Conservation (phyloP, 192 early-diverging fungal genomes). For the Chytriomyces sp. region DNA sequence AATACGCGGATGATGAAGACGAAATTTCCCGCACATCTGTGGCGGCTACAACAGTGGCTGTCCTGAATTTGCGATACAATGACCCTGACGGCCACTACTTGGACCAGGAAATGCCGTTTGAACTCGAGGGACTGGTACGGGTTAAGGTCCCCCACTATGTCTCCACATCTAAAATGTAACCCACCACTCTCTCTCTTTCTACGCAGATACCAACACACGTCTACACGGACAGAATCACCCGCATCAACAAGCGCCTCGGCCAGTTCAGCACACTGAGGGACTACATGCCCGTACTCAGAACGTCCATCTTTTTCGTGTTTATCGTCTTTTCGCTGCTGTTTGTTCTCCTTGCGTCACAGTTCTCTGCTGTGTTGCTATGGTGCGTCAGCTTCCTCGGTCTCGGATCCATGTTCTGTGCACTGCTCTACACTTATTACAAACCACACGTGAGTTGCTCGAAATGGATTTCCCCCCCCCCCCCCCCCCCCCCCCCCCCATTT, state of each 20-base stretch:
- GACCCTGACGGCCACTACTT: not conserved
- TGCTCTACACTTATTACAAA: conserved; percentile 16
- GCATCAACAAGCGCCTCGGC: conserved; percentile 12
- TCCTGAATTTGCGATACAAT: conserved; percentile 10
- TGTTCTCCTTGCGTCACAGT: conserved; percentile 9
- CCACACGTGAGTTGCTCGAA: conserved; percentile 13
- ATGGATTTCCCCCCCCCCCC: too few species aligned
- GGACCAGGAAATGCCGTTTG: conserved; percentile 19
- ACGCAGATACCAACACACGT: conserved; percentile 11
- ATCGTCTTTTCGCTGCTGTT: conserved; percentile 16
- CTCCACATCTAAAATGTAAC: too few species aligned
- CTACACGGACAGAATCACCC: conserved; percentile 3
- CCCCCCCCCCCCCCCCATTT: not conserved
- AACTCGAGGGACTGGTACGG: conserved; percentile 27
- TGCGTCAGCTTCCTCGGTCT: conserved; percentile 5
- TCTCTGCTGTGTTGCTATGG: conserved; percentile 25
- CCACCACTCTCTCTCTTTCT: too few species aligned
- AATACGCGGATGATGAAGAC: not conserved
- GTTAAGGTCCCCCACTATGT: not conserved
- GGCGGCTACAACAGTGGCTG: conserved; percentile 2
- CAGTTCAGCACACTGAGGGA: conserved; percentile 16
- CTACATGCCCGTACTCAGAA: conserved; percentile 1
- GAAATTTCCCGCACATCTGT: not conserved
- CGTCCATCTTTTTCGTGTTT: conserved; percentile 14
- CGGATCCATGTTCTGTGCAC: not conserved